A percentile compares a stretch with the other conserved stretches of the same genome.
phyloP scores from a whole-genome alignment of 352 stramenopile genomes.

The Phytophthora rubi region DNA sequence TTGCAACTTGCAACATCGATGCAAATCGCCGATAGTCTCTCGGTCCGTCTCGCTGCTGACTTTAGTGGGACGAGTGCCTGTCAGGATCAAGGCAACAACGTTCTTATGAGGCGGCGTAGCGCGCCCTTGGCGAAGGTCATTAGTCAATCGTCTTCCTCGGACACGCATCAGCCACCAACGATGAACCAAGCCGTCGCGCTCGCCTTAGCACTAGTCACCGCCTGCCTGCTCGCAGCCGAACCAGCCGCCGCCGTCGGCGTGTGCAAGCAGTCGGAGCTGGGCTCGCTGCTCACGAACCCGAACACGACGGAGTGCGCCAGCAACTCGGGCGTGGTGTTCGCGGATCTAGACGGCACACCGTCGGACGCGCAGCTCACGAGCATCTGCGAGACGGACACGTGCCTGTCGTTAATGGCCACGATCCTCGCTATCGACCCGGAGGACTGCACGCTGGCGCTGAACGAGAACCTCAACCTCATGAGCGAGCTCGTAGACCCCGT shows the following conservation, averaged over 20 bases:
- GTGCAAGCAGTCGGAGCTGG: constrained; percentile 33
- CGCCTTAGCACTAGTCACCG: constrained; percentile 5
- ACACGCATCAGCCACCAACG: not conserved
- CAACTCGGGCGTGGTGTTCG: constrained; percentile 35
- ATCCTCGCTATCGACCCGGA: constrained; percentile 43
- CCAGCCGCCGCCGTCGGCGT: constrained; percentile 16
- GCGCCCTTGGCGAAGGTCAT: constrained; percentile 8
- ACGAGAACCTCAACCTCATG: constrained; percentile 45
- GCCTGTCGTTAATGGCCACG: constrained; percentile 37
- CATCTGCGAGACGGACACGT: constrained; percentile 40
- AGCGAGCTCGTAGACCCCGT: constrained; percentile 52
- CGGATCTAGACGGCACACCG: constrained; percentile 23
- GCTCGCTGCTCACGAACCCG: constrained; percentile 37
- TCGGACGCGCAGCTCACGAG: constrained; percentile 35
- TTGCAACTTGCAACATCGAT: not conserved
- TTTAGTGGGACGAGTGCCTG: constrained; percentile 21
- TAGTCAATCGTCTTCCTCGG: constrained; percentile 12
- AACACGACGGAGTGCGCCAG: constrained; percentile 40
- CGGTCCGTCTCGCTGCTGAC: constrained; percentile 22
- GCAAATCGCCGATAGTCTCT: not conserved
- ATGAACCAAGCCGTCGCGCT: constrained; percentile 24
- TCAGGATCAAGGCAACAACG: not conserved
- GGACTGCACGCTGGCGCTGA: constrained; percentile 45
- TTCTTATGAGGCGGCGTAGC: not conserved
- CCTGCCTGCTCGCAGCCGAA: constrained; percentile 1